phyloP scores from a whole-genome alignment of 371 early-diverging fungal genomes.

The Apophysomyces variabilis region DNA sequence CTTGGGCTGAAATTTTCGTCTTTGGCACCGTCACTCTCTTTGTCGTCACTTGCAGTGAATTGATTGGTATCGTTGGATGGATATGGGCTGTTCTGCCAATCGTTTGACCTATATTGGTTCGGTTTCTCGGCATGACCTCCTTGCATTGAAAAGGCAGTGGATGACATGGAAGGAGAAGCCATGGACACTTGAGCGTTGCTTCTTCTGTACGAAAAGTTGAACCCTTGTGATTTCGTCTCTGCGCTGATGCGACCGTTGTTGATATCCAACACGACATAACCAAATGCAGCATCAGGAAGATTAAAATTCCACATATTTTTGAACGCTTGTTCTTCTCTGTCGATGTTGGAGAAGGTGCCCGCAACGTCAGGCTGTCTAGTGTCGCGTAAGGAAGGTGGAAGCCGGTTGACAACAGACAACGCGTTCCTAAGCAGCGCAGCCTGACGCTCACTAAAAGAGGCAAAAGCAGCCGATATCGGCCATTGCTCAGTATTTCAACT shows the following conservation, averaged over 20 bases:
- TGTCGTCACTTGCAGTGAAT: slow-evolving; percentile 9
- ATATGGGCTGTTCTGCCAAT: slow-evolving; percentile 21
- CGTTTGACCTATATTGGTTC: slow-evolving; percentile 31
- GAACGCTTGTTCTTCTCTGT: slow-evolving; percentile 60
- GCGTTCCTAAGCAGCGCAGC: slow-evolving; percentile 57
- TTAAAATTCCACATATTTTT: slow-evolving; percentile 77
- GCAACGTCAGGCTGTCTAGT: slow-evolving; percentile 15
- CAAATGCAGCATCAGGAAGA: slow-evolving; percentile 66
- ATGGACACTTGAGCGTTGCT: slow-evolving; percentile 31
- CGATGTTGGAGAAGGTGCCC: slow-evolving; percentile 21
- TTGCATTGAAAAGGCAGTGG: slow-evolving; percentile 23
- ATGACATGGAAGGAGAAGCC: slow-evolving; percentile 30
- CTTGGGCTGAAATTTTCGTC: slow-evolving; percentile 19
- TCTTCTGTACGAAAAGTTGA: slow-evolving; percentile 63
- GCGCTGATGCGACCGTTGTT: slow-evolving; percentile 56
- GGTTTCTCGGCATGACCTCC: slow-evolving; percentile 28
- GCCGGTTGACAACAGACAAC: slow-evolving; percentile 58
- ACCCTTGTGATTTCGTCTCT: slow-evolving; percentile 63
- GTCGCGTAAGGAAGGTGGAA: slow-evolving; percentile 44
- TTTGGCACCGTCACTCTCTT: slow-evolving; percentile 20
- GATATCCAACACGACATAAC: slow-evolving; percentile 59
- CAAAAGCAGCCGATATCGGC: not conserved
- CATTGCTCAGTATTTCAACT: not conserved
- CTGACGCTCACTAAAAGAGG: slow-evolving; percentile 52
- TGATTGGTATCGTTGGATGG: slow-evolving; percentile 14